A percentile compares a stretch with the other conserved stretches of the same genome.
Evolutionary conservation across 2,329 filamentous ascomycete species (phyloP).

Genomic region (Diplodia corticola): DNA sequence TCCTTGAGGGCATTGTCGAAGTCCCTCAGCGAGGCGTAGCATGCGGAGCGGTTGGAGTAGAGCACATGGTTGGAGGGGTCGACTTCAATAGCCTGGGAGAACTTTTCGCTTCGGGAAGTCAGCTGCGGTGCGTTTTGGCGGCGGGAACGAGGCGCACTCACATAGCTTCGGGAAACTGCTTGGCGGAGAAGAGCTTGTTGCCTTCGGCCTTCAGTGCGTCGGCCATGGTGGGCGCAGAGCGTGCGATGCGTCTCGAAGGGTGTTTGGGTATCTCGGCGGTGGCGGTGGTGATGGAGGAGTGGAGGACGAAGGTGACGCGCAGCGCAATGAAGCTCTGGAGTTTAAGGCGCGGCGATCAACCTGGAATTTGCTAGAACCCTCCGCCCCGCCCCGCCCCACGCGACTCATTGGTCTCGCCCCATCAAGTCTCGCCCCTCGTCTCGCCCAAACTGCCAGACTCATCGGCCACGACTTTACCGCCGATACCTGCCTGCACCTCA

Average conservation of each 20-base stretch:
- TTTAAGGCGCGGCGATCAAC: constrained; percentile 18
- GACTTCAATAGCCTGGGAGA: constrained; percentile 86
- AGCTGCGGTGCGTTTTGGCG: constrained; percentile 23
- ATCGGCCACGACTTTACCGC: not conserved
- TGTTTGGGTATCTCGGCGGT: not conserved
- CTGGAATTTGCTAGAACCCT: constrained; percentile 15
- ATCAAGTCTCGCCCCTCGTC: not conserved
- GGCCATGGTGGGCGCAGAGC: constrained; percentile 52
- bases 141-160: constrained; percentile 55
- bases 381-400: constrained; percentile 1
- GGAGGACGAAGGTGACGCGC: constrained; percentile 2
- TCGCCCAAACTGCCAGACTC: not conserved
- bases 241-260: not conserved
- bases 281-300: not conserved
- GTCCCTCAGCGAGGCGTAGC: constrained; percentile 84
- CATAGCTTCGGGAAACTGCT: constrained; percentile 96
- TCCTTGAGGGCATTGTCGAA: constrained; percentile 83
- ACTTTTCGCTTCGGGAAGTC: constrained; percentile 69
- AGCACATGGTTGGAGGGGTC: constrained; percentile 90
- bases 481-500: not conserved
- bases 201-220: constrained; percentile 92
- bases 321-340: constrained; percentile 7
- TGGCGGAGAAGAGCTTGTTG: constrained; percentile 97
- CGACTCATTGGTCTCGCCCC: not conserved
- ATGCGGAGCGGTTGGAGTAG: constrained; percentile 92